Evolutionary conservation across 345 rosid genomes (phyloP).

Genomic region (Durio zibethinus): DNA sequence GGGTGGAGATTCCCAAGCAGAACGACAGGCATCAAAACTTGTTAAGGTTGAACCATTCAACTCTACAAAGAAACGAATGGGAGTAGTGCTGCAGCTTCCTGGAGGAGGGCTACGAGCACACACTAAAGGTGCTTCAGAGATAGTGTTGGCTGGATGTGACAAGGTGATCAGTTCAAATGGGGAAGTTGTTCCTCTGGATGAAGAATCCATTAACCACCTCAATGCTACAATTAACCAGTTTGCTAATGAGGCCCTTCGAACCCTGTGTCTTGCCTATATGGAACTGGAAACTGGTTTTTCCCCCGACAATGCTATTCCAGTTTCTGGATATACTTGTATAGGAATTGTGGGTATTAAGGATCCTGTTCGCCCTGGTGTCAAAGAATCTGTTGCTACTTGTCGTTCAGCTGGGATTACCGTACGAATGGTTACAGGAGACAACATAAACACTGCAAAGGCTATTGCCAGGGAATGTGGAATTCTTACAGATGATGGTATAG

Average conservation of each 20-base stretch:
- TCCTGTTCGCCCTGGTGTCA: constrained; percentile 94
- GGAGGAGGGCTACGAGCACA: constrained; percentile 71
- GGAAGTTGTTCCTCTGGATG: constrained; percentile 68
- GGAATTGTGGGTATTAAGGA: constrained; percentile 93
- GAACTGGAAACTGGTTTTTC: constrained; percentile 58
- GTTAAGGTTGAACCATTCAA: constrained; percentile 88
- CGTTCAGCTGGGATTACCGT: constrained; percentile 86
- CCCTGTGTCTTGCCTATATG: constrained; percentile 72
- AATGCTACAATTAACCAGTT: constrained; percentile 68
- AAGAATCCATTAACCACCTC: constrained; percentile 49
- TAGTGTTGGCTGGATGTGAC: constrained; percentile 76
- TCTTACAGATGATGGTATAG: constrained; percentile 78
- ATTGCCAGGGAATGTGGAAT: constrained; percentile 96
- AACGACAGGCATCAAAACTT: constrained; percentile 48
- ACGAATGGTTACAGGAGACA: constrained; percentile 97
- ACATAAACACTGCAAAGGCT: constrained; percentile 87
- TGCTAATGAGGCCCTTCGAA: constrained; percentile 86
- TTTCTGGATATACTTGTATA: constrained; percentile 64
- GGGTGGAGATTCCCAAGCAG: constrained; percentile 72
- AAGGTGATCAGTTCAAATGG: constrained; percentile 69
- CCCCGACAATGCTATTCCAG: constrained; percentile 53
- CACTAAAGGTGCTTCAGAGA: constrained; percentile 90
- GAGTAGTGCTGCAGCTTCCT: constrained; percentile 66
- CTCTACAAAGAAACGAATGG: constrained; percentile 93
- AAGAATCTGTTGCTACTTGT: constrained; percentile 81